Evolutionary conservation across 2,329 filamentous ascomycete genomes (phyloP), one percentile per base, ranked within the genome.

Genomic region (Penicillium crustosum): DNA sequence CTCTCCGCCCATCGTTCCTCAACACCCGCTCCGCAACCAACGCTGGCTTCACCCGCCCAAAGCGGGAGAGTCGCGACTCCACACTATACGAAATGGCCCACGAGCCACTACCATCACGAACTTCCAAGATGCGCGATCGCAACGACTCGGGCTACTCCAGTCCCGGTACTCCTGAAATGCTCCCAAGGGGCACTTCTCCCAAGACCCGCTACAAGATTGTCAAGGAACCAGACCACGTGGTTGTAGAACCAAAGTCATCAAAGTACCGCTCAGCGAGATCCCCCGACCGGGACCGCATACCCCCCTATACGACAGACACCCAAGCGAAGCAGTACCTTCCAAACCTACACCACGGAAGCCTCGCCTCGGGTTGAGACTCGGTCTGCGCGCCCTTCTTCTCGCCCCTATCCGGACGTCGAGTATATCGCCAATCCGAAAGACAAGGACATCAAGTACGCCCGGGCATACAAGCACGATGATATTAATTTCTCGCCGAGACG

Each of bases 131-230:
- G 42, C 73, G 74, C 53, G 67, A 78, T 33, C 69, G 70, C 42
- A 69, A 75, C 31, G 78, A 80, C 55, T 79, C 78, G 4, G 77
- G 76, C 3, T 79, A 79, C 56, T 79, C 76, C 6, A 79, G 75
- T 61, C 76, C 78, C 10, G 71, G 71, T 23, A 78, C 76, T 1
- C 76, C 77, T 2, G 77, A 79, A 39, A 73, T 75, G 63, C 63
- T 66, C 21, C 58, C 64, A 5, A 70, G 69, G 8, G 67, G 70
- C 38, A 68, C 67, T 55, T 72, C 72, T 2, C 67, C 73, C n/a
- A 75, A 74, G 61, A 55, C 68, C 43, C 74, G 71, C 47, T 75
- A 75, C 62, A 73, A 67, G 57, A 66, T 73, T 33, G 55, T 68
- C 21, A 59, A 63, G 15, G 67, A 73, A 19, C 59, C 64, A 13